phyloP scores from a whole-genome alignment of 2,329 filamentous ascomycete species.

The Knoxdaviesia proteae region DNA sequence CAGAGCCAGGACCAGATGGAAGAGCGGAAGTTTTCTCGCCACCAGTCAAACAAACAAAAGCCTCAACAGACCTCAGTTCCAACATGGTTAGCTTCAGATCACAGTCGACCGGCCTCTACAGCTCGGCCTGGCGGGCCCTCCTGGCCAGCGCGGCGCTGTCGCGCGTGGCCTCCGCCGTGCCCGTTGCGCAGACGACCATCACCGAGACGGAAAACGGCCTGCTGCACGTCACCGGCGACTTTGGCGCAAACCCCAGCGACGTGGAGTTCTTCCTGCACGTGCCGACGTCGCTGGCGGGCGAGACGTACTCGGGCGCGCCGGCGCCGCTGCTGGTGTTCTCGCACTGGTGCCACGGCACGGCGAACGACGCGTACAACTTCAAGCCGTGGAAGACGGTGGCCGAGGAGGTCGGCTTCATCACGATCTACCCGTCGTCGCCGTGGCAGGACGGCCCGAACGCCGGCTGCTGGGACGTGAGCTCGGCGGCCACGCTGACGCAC shows the following conservation, averaged over 20 bases:
- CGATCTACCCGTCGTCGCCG: slow-evolving; percentile 18
- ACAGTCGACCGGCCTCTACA: no score
- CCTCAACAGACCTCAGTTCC: no score
- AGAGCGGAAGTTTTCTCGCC: no score
- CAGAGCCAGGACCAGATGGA: no score
- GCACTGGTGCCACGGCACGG: slow-evolving; percentile 36
- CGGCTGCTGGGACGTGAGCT: slow-evolving; percentile 39
- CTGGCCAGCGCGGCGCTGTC: no score
- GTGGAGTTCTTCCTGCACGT: slow-evolving; percentile 31
- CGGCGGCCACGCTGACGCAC: slow-evolving; percentile 23
- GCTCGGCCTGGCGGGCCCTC: no score
- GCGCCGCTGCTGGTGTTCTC: slow-evolving; percentile 33
- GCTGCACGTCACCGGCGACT: slow-evolving; percentile 4
- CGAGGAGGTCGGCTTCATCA: slow-evolving; percentile 30
- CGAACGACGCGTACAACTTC: slow-evolving; percentile 22
- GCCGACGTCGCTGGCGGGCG: slow-evolving; percentile 8
- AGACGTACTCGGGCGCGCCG: slow-evolving; percentile 14
- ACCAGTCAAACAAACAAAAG: no score
- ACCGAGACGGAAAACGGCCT: neutral
- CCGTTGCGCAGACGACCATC: neutral
- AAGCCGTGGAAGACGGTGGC: slow-evolving; percentile 32
- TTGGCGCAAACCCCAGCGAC: slow-evolving; percentile 26
- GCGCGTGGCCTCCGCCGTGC: neutral
- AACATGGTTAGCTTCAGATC: no score
- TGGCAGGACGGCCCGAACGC: slow-evolving; percentile 11